These are phyloP conservation scores for Thraustochytrium sp. DNA, from an alignment of 352 stramenopile genomes.

Conservation along the genomic window DNA sequence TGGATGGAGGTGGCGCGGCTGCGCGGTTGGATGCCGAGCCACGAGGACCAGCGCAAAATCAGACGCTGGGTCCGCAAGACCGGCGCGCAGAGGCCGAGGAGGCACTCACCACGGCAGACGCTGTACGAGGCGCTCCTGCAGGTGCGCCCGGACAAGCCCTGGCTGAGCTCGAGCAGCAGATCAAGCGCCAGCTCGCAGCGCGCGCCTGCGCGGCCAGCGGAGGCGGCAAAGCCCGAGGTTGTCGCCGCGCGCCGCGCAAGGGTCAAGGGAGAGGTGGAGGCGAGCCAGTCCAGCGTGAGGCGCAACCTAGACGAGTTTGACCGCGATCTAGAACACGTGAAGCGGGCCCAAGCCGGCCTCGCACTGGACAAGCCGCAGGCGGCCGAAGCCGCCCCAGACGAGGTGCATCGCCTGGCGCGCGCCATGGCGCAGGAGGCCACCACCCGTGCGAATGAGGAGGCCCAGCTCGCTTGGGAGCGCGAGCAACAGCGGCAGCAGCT, in stretches of 20 bases:
- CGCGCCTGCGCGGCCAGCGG: not conserved
- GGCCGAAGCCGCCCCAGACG: not conserved
- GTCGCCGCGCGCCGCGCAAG: not conserved
- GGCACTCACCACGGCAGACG: not conserved
- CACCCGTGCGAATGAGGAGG: not conserved
- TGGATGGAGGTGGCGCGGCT: not conserved
- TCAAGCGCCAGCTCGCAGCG: not conserved
- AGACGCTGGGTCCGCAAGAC: not conserved
- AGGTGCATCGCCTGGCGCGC: not conserved
- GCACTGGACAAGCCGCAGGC: not conserved
- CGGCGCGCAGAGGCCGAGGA: not conserved
- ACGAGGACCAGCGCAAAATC: not conserved
- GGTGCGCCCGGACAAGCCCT: not conserved
- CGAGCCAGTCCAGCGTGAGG: not conserved
- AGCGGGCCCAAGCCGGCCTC: not conserved
- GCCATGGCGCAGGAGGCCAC: not conserved
- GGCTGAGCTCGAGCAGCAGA: not conserved
- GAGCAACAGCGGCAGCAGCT: not conserved
- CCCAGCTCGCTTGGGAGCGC: constrained; percentile 1
- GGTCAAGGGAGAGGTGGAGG: not conserved
- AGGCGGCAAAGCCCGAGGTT: not conserved
- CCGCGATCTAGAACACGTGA: not conserved
- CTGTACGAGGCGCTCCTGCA: not conserved
- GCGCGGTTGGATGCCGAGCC: not conserved
- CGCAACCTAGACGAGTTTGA: not conserved